Conservation (phyloP, 1,284 basidiomycete genomes). For the Albatrellus sp. region DNA sequence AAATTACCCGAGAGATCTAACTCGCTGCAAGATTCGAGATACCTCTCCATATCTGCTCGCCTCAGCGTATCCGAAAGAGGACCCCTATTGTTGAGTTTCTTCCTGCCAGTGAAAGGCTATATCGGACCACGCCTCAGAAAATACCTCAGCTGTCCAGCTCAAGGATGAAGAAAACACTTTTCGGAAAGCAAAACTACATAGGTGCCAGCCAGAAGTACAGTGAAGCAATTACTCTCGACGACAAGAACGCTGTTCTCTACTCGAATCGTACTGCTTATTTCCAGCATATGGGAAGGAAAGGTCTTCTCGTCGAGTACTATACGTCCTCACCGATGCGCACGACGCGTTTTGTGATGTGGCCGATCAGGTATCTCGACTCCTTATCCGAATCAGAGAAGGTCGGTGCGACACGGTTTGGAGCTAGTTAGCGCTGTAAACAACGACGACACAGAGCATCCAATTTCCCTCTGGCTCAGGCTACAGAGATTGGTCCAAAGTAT, state of each 20-base stretch:
- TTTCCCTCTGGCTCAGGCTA: constrained; percentile 3
- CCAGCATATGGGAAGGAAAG: constrained; percentile 13
- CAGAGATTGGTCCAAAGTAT: constrained; percentile 4
- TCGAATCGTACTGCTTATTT: constrained; percentile 25
- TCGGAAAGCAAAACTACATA: constrained; percentile 18
- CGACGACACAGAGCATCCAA: neutral
- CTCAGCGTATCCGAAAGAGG: too few relatives aligned
- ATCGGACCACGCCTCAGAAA: too few relatives aligned
- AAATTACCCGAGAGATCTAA: too few relatives aligned
- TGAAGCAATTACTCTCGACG: constrained; percentile 20
- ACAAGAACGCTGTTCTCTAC: constrained; percentile 22
- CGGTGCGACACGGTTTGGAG: neutral
- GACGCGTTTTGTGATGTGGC: neutral
- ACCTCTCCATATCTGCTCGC: too few relatives aligned
- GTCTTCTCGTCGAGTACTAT: neutral
- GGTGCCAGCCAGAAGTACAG: constrained; percentile 22
- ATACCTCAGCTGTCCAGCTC: constrained; percentile 11
- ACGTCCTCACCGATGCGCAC: neutral
- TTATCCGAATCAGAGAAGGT: constrained; percentile 6
- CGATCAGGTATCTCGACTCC: neutral
- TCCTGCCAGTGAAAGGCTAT: too few relatives aligned
- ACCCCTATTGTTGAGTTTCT: too few relatives aligned
- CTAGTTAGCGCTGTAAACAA: too few relatives aligned
- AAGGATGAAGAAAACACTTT: constrained; percentile 27
- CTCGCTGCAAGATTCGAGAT: too few relatives aligned